Percentiles rank a stretch among this genome's conserved stretches.
Conservation (phyloP, 805 yeast species). For the Nadsonia fulvescens region DNA sequence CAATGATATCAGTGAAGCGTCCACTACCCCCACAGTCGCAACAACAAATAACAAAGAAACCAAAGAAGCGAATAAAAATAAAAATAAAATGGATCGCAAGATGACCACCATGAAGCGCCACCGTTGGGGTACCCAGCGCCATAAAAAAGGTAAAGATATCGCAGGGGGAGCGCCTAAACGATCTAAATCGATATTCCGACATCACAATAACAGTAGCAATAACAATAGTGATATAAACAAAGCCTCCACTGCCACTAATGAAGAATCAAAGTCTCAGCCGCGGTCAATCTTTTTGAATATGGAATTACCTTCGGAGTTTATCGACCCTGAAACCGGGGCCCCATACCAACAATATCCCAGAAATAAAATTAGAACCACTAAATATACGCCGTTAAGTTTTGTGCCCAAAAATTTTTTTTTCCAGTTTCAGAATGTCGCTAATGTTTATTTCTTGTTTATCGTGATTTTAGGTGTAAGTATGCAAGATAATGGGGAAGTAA, state of each 20-base stretch:
- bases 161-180: no score
- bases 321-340: slow-evolving; percentile 35
- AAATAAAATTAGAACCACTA: slow-evolving; percentile 90
- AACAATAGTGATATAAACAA: slow-evolving; percentile 3
- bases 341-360: slow-evolving; percentile 53
- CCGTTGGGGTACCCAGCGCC: slow-evolving; percentile 85
- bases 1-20: no score
- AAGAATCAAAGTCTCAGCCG: slow-evolving; percentile 4
- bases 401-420: slow-evolving; percentile 66
- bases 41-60: no score
- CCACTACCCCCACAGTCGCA: no score
- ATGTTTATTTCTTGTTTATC: slow-evolving; percentile 67
- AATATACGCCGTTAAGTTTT: slow-evolving; percentile 82
- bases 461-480: slow-evolving; percentile 46
- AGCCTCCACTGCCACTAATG: slow-evolving; percentile 4
- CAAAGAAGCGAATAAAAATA: slow-evolving; percentile 9
- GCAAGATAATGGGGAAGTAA: background rate
- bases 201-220: slow-evolving; percentile 2
- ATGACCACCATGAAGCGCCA: slow-evolving; percentile 37
- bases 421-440: slow-evolving; percentile 84
- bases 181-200: slow-evolving; percentile 12
- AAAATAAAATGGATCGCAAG: background rate
- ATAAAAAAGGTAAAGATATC: slow-evolving; percentile 52
- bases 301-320: slow-evolving; percentile 29
- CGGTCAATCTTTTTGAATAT: slow-evolving; percentile 33